These are phyloP conservation scores for Wickerhamiella occidentalis DNA, from an alignment of 805 yeast species.

Conservation along the genomic window DNA sequence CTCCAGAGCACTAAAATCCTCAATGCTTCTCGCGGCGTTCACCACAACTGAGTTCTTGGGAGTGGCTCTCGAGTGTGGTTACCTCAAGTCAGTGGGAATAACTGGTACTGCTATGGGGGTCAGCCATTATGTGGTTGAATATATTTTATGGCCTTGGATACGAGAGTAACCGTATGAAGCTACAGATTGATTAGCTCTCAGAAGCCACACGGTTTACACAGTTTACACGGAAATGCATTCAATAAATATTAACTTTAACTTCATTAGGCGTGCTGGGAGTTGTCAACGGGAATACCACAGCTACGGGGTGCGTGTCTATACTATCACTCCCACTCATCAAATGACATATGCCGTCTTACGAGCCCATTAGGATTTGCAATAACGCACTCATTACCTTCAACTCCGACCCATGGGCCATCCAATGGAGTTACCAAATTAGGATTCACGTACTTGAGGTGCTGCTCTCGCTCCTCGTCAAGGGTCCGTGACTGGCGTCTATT, in stretches of 20 bases:
- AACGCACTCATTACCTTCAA: slow-evolving; percentile 45
- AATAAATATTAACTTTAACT: no score
- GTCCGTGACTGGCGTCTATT: slow-evolving; percentile 35
- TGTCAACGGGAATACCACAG: no score
- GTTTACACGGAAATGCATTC: no score
- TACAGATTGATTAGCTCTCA: no score
- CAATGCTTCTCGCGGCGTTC: slow-evolving; percentile 47
- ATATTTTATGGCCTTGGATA: slow-evolving; percentile 10
- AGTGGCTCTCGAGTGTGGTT: slow-evolving; percentile 32
- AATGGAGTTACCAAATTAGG: slow-evolving; percentile 57
- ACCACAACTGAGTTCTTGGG: slow-evolving; percentile 55
- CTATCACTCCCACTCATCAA: slow-evolving; percentile 38
- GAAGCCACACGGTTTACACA: no score
- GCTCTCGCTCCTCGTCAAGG: slow-evolving; percentile 67
- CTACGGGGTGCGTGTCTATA: no score
- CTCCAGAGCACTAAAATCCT: slow-evolving; percentile 47
- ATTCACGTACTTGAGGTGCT: slow-evolving; percentile 59
- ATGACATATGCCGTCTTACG: slow-evolving; percentile 27
- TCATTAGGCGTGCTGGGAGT: no score
- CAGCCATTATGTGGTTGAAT: slow-evolving; percentile 4
- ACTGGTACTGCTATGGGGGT: slow-evolving; percentile 20
- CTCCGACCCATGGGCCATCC: slow-evolving; percentile 75
- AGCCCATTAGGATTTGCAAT: slow-evolving; percentile 37
- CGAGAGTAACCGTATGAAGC: no score
- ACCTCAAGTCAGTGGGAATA: slow-evolving; percentile 24